phyloP scores from a whole-genome alignment of 2,329 filamentous ascomycete genomes.

The Fusarium metavorans region DNA sequence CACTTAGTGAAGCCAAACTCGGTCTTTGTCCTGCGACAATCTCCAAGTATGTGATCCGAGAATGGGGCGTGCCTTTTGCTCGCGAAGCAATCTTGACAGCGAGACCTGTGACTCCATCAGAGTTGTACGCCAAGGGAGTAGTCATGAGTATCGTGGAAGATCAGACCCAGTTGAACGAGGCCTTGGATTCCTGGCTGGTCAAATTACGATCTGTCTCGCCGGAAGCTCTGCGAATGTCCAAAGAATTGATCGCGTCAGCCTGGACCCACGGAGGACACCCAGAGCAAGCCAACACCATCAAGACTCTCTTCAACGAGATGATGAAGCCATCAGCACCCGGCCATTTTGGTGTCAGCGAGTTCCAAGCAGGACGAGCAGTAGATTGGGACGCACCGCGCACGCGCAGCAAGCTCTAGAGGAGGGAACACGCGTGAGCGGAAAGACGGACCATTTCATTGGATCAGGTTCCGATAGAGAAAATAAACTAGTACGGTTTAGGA shows the following conservation, averaged over 20 bases:
- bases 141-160: background rate
- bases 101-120: background rate
- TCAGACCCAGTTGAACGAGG: background rate
- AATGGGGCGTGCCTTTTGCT: background rate
- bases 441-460: background rate
- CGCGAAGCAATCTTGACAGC: background rate
- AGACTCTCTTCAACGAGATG: background rate
- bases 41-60: slow-evolving; percentile 50
- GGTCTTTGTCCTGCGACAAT: slow-evolving; percentile 54
- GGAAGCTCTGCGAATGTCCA: background rate
- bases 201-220: background rate
- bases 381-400: slow-evolving; percentile 25
- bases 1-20: slow-evolving; percentile 55
- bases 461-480: background rate
- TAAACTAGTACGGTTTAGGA: background rate
- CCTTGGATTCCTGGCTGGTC: background rate
- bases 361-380: slow-evolving; percentile 24
- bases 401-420: background rate
- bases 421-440: background rate
- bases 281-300: background rate
- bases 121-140: background rate
- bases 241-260: background rate
- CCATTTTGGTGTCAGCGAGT: background rate
- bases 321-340: background rate
- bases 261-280: background rate